Evolutionary conservation across 2,329 filamentous ascomycete genomes (phyloP).

Genomic region (Dothiorella sarmentorum): DNA sequence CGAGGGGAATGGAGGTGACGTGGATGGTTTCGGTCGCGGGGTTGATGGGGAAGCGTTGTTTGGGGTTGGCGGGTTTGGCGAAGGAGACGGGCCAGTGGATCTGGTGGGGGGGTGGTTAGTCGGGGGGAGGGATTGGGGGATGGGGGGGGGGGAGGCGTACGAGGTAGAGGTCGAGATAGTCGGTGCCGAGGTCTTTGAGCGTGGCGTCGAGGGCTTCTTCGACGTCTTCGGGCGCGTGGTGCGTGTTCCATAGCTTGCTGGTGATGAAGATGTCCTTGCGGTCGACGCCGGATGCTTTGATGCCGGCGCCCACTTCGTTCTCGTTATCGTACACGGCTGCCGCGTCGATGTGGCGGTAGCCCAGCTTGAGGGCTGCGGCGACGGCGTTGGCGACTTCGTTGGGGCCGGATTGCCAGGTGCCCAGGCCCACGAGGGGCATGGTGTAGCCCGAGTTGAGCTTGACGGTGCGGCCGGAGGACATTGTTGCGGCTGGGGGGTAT

Average conservation of each 20-base stretch:
- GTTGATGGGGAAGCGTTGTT: constrained; percentile 43
- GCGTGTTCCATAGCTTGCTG: constrained; percentile 80
- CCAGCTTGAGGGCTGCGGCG: constrained; percentile 26
- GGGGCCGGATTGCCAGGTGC: constrained; percentile 17
- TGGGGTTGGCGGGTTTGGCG: constrained; percentile 73
- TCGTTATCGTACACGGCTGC: constrained; percentile 51
- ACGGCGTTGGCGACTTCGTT: constrained; percentile 16
- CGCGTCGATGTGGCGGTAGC: constrained; percentile 57
- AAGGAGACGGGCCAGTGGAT: constrained; percentile 64
- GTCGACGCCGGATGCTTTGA: constrained; percentile 43
- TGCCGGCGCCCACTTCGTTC: constrained; percentile 47
- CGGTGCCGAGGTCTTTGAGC: constrained; percentile 57
- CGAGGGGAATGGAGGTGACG: constrained; percentile 31
- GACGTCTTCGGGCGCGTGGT: constrained; percentile 69
- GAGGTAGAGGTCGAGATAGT: constrained; percentile 60
- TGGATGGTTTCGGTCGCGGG: constrained; percentile 54
- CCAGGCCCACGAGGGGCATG: constrained; percentile 15
- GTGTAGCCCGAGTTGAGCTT: constrained; percentile 15
- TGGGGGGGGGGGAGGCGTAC: neutral
- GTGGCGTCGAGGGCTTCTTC: constrained; percentile 55
- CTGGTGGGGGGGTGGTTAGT: constrained; percentile 28
- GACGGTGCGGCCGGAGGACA: constrained; percentile 12
- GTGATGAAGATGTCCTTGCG: constrained; percentile 51
- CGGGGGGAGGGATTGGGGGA: constrained; percentile 27
- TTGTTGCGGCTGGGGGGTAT: neutral